Evolutionary conservation across 441 rosid species (phyloP).

Genomic region (Adansonia grandidieri): DNA sequence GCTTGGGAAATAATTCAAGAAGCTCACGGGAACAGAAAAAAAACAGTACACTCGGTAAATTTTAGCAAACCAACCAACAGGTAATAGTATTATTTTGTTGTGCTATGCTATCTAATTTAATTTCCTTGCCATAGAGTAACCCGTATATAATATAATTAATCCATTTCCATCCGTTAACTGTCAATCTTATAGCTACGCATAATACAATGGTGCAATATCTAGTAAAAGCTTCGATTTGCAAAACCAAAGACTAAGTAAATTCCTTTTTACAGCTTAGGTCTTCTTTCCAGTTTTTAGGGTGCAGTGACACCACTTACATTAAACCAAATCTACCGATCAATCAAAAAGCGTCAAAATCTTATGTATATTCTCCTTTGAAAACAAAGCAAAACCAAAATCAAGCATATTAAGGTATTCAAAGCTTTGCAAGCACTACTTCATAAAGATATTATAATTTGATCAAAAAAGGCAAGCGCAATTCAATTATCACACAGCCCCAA

Average conservation of each 20-base stretch:
- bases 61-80: neutral
- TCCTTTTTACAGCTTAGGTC: neutral
- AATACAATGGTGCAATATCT: neutral
- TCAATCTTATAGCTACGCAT: neutral
- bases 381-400: neutral
- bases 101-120: constrained; percentile 1
- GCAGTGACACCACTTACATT: neutral
- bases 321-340: neutral
- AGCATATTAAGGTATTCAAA: neutral
- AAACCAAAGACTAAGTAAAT: neutral
- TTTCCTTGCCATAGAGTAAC: neutral
- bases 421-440: neutral
- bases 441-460: constrained; percentile 13
- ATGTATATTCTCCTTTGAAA: neutral
- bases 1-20: neutral
- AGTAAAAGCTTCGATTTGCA: neutral
- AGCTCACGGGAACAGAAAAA: neutral
- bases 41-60: neutral
- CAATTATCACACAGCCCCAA: neutral
- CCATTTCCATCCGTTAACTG: neutral
- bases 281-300: neutral
- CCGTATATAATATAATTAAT: neutral
- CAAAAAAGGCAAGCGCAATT: neutral
- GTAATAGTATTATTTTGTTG: neutral
- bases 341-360: neutral